Percentiles rank a stretch among this genome's conserved stretches.
Conservation (phyloP, 306 rosid species). For the Mimosa bimucronata region DNA sequence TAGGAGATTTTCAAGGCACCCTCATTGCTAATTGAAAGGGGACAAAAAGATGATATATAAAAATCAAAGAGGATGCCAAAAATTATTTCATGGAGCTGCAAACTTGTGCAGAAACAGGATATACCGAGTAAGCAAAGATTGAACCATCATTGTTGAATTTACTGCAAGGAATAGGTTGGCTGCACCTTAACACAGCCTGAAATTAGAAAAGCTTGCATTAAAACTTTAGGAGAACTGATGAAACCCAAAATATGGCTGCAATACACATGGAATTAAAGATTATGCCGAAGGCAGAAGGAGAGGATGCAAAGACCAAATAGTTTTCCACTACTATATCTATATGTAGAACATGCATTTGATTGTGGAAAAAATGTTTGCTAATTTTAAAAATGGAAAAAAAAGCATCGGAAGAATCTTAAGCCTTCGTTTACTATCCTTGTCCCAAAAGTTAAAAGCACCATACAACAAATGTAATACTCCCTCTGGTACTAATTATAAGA, state of each 20-base stretch:
- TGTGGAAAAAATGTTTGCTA: not conserved
- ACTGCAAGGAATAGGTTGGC: conserved; percentile 90
- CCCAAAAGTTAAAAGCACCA: conserved; percentile 98
- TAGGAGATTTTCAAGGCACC: not conserved
- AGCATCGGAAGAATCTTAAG: conserved; percentile 86
- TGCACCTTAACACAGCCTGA: conserved; percentile 88
- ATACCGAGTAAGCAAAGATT: conserved; percentile 27
- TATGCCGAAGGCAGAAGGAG: not conserved
- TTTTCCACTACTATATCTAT: not conserved
- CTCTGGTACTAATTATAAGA: too few relatives aligned
- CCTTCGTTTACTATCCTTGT: conserved; percentile 95
- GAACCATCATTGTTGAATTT: conserved; percentile 91
- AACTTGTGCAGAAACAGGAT: not conserved
- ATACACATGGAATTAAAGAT: not conserved
- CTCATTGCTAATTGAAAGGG: not conserved
- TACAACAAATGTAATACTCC: too few relatives aligned
- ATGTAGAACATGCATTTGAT: not conserved
- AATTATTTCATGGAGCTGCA: not conserved
- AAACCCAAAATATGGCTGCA: not conserved
- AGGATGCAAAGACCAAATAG: not conserved
- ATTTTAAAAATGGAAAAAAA: not conserved
- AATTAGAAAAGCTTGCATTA: conserved; percentile 13
- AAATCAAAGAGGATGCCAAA: not conserved
- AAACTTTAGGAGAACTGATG: not conserved
- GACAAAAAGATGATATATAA: not conserved